Conservation (phyloP, 2,329 filamentous ascomycete genomes). For the Xylariaceae sp. region DNA sequence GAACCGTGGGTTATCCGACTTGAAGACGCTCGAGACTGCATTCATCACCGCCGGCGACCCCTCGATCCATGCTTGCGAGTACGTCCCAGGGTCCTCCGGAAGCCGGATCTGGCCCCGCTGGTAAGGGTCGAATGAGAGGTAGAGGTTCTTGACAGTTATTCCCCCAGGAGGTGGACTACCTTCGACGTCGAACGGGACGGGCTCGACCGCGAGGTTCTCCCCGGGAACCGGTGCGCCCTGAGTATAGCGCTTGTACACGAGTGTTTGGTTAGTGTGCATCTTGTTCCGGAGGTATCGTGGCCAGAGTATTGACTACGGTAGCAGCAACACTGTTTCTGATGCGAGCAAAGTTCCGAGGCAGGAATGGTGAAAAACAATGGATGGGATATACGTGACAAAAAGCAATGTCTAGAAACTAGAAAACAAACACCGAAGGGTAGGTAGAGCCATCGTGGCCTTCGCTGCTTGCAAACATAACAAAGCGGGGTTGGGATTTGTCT, state of each 20-base stretch:
- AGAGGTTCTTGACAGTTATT: slow-evolving; percentile 63
- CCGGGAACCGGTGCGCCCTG: background rate
- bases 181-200: slow-evolving; percentile 60
- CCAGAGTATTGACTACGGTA: no score
- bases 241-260: background rate
- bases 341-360: no score
- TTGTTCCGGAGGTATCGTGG: background rate
- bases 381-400: no score
- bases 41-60: slow-evolving; percentile 61
- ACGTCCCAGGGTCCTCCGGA: slow-evolving; percentile 55
- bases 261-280: background rate
- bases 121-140: slow-evolving; percentile 79
- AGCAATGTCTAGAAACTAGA: no score
- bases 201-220: slow-evolving; percentile 43
- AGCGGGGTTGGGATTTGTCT: no score
- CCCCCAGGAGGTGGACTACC: slow-evolving; percentile 58
- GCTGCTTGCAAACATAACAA: no score
- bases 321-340: no score
- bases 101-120: slow-evolving; percentile 73
- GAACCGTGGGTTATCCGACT: slow-evolving; percentile 49
- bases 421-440: no score
- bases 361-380: no score
- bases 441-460: no score
- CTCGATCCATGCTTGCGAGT: slow-evolving; percentile 53
- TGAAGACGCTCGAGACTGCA: slow-evolving; percentile 63